These are phyloP conservation scores for Diaporthe sp. DNA, from an alignment of 2,329 filamentous ascomycete species.

Conservation along the genomic window DNA sequence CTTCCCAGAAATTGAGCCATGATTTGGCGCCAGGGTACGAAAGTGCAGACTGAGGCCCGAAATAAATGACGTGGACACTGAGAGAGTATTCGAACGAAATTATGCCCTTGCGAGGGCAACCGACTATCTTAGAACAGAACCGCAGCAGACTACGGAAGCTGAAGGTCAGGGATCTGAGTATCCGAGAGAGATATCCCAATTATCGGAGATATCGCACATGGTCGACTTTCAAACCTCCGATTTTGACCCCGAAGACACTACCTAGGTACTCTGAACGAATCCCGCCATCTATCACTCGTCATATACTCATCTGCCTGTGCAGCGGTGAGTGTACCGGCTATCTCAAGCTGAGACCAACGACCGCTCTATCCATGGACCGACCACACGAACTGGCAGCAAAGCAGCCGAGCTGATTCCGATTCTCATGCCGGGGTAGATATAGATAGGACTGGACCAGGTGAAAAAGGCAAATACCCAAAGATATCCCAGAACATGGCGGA, in stretches of 20 bases:
- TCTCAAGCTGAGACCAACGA: not conserved
- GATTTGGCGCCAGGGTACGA: not conserved
- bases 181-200: not conserved
- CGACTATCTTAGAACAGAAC: not conserved
- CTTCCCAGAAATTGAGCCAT: not conserved
- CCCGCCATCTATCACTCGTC: not conserved
- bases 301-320: not conserved
- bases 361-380: constrained; percentile 15
- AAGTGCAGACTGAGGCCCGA: too few species aligned
- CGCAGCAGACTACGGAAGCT: too few species aligned
- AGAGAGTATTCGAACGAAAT: not conserved
- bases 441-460: constrained; percentile 17
- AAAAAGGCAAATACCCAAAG: constrained; percentile 20
- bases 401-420: not conserved
- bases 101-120: not conserved
- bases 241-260: not conserved
- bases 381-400: constrained; percentile 24
- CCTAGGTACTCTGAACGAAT: not conserved
- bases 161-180: too few species aligned
- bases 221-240: not conserved
- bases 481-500: not conserved
- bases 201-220: not conserved
- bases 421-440: constrained; percentile 16
- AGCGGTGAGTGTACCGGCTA: too few species aligned
- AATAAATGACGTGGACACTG: not conserved